Base-by-base conservation (phyloP, 1,139 yeast species). In the Protomyces arabidopsidicola region DNA sequence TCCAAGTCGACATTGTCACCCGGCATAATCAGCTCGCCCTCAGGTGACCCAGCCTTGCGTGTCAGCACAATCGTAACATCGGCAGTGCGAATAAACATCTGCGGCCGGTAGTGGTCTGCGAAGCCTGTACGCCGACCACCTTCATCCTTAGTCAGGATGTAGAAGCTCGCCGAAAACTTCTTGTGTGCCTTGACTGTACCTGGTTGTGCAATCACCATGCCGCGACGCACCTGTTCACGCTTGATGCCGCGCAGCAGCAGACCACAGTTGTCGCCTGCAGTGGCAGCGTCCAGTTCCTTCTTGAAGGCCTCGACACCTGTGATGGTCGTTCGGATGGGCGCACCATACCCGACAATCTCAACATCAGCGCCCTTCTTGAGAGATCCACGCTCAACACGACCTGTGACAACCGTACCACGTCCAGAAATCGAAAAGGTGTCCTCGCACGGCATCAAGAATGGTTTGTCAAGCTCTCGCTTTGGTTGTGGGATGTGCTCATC, bases 241-340 rank as follows among this genome's bases (percentile, higher is more conserved):
- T 90, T 91, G 76, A 91, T 85, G 84, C 98, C 98, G 84, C 98
- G 90, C 77, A 93, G 84, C 77, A 93, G 82, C 73, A 93, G 85
- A 80, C 98, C 98, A 77, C 97, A 96, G 79, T 95, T 93, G 82
- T 93, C 98, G 82, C 98, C 98, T 74, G 97, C 98, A 85, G 87
- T 88, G 71, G 98, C 98, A 73, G 86, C 84, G 80, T 90, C 98
- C 74, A 93, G 86, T 78, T 93, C 98, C 84, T 93, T 93, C 85
- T 90, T 91, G 86, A 91, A 93, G 97, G 90, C 91, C 83, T 93
- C 98, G 74, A 93, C 88, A 80, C 98, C 98, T 68, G 98, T 93
- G 69, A 91, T 97, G 70, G 88, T 90, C 72, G 97, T 86, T 85
- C 90, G 91, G 79, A 87, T 78, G 71, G 96, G 93, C 76, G 85